Evolutionary conservation across 2,329 filamentous ascomycete genomes (phyloP).

Genomic region (Dactylellina parvicollis): DNA sequence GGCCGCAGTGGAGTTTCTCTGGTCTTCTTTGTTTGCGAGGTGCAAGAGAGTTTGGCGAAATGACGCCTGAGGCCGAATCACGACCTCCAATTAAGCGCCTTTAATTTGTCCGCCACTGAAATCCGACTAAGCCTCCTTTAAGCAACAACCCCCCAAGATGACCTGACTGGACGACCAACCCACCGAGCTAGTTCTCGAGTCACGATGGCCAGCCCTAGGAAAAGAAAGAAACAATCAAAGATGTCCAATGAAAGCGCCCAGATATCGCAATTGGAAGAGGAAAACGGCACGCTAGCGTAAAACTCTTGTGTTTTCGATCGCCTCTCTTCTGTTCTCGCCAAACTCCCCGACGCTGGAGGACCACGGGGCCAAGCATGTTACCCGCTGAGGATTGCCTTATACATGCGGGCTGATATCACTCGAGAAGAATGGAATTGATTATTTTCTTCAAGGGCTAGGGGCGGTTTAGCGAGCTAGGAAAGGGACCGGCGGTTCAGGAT

Average conservation of each 20-base stretch:
- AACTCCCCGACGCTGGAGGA: not conserved
- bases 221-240: constrained; percentile 20
- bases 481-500: constrained; percentile 27
- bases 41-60: constrained; percentile 17
- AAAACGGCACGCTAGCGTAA: constrained; percentile 29
- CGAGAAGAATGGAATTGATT: constrained; percentile 39
- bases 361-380: constrained; percentile 25
- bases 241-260: constrained; percentile 33
- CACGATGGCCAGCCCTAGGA: constrained; percentile 4
- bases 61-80: constrained; percentile 44
- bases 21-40: constrained; percentile 16
- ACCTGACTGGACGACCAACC: constrained; percentile 7
- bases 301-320: constrained; percentile 9
- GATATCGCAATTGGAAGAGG: constrained; percentile 12
- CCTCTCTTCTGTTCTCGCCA: not conserved
- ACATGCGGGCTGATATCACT: constrained; percentile 47
- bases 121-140: constrained; percentile 8
- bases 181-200: constrained; percentile 7
- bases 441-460: constrained; percentile 3
- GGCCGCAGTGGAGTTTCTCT: constrained; percentile 18
- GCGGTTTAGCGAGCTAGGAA: constrained; percentile 18
- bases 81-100: constrained; percentile 36
- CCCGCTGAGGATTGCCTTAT: constrained; percentile 28
- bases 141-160: constrained; percentile 13
- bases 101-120: constrained; percentile 27